Percentiles rank a stretch among this genome's conserved stretches.
Evolutionary conservation across 169 alveolate species (phyloP).

Genomic region (Cryptosporidium sp.): DNA sequence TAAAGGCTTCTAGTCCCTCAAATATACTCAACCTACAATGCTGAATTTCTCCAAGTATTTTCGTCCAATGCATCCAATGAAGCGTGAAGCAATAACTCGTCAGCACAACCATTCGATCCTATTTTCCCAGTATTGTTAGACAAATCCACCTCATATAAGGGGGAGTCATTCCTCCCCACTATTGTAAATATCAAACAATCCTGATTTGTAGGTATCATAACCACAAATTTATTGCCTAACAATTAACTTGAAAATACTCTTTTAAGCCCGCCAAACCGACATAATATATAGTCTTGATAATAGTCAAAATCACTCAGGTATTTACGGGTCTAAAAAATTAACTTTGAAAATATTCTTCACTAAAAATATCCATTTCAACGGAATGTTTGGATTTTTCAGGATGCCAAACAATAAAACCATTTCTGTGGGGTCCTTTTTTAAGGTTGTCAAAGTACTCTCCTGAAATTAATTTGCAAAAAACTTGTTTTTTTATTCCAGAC

Average conservation of each 20-base stretch:
- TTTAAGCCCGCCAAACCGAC: slow-evolving; percentile 5
- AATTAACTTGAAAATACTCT: background rate
- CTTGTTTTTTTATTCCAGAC: background rate
- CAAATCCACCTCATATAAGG: slow-evolving; percentile 64
- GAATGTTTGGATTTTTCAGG: slow-evolving; percentile 66
- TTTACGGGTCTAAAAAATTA: background rate
- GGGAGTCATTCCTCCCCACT: slow-evolving; percentile 65
- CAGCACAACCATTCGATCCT: slow-evolving; percentile 34
- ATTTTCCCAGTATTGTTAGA: slow-evolving; percentile 34
- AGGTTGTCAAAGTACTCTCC: slow-evolving; percentile 51
- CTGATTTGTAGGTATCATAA: slow-evolving; percentile 8
- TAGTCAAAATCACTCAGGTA: background rate
- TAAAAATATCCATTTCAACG: slow-evolving; percentile 39
- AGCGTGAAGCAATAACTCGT: slow-evolving; percentile 55
- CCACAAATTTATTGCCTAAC: background rate
- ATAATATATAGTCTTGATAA: background rate
- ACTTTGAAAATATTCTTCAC: slow-evolving; percentile 51
- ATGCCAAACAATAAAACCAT: slow-evolving; percentile 46
- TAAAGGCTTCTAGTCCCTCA: background rate
- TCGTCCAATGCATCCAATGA: slow-evolving; percentile 72
- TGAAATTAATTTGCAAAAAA: background rate
- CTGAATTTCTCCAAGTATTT: slow-evolving; percentile 65
- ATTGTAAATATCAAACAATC: slow-evolving; percentile 68
- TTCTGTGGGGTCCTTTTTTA: slow-evolving; percentile 57
- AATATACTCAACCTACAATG: slow-evolving; percentile 39